These are phyloP conservation scores for Plasmodium vivax DNA, from an alignment of 169 alveolate genomes.

Conservation along the genomic window DNA sequence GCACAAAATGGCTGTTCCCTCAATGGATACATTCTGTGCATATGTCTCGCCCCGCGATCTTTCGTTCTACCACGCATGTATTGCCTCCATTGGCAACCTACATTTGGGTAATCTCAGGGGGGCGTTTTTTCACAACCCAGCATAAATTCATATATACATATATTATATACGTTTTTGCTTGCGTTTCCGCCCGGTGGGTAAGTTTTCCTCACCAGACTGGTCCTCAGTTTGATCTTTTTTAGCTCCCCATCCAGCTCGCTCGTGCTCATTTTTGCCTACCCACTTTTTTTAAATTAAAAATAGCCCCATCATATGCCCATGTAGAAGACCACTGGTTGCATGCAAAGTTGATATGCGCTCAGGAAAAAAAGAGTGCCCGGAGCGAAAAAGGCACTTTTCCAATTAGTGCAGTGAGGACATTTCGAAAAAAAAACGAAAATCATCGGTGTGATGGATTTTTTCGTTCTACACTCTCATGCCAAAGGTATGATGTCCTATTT, in stretches of 20 bases:
- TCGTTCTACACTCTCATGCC: not conserved
- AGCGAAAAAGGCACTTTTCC: not conserved
- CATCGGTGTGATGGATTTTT: not conserved
- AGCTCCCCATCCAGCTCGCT: not conserved
- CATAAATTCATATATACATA: not conserved
- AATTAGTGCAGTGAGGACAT: not conserved
- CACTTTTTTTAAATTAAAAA: not conserved
- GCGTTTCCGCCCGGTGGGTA: not conserved
- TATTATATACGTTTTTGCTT: not conserved
- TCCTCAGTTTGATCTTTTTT: not conserved
- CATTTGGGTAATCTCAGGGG: not conserved
- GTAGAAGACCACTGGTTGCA: not conserved
- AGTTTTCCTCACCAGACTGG: not conserved
- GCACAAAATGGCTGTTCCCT: not conserved
- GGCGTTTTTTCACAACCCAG: not conserved
- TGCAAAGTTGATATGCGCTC: not conserved
- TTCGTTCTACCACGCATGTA: not conserved
- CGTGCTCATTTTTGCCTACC: not conserved
- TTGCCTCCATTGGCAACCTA: not conserved
- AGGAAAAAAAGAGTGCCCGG: not conserved
- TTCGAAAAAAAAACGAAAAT: not conserved
- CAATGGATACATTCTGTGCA: not conserved
- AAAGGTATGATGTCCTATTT: not conserved
- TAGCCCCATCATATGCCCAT: not conserved
- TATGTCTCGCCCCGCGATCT: not conserved